Evolutionary conservation across 2,329 filamentous ascomycete genomes (phyloP).

Genomic region (Aspergillus amoenus): DNA sequence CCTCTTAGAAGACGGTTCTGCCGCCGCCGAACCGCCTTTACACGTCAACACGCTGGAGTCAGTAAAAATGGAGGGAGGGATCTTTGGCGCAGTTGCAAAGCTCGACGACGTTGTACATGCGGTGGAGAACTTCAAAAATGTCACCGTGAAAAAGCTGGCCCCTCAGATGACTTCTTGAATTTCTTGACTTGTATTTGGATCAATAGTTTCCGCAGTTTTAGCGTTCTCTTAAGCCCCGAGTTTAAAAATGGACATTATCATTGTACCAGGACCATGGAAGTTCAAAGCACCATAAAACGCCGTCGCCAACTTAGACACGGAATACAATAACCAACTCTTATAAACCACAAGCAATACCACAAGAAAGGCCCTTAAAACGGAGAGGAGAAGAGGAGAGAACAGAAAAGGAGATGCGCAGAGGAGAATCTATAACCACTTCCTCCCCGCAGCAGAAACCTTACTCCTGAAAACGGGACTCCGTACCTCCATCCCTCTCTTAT

Average conservation of each 20-base stretch:
- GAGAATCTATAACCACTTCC: slow-evolving; percentile 75
- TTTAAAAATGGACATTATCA: neutral
- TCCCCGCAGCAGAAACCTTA: slow-evolving; percentile 80
- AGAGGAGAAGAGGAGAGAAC: slow-evolving; percentile 4
- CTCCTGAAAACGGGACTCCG: slow-evolving; percentile 81
- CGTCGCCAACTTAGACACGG: neutral
- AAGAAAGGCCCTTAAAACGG: neutral
- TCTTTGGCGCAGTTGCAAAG: slow-evolving; percentile 43
- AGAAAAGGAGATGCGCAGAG: neutral
- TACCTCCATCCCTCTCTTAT: slow-evolving; percentile 79
- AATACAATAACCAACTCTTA: neutral
- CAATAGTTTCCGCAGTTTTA: slow-evolving; percentile 4
- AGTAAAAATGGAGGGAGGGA: slow-evolving; percentile 49
- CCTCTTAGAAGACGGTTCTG: slow-evolving; percentile 51
- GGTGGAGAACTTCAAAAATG: slow-evolving; percentile 43
- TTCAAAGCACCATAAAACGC: neutral
- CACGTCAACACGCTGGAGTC: slow-evolving; percentile 45
- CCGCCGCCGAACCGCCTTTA: slow-evolving; percentile 42
- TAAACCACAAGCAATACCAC: too few relatives aligned
- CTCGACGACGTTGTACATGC: slow-evolving; percentile 41
- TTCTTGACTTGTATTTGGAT: neutral
- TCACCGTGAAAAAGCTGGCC: slow-evolving; percentile 44
- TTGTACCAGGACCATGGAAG: neutral
- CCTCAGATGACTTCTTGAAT: slow-evolving; percentile 37
- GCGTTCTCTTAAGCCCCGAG: neutral